These are phyloP conservation scores for Phytopythium ostracodes DNA, from an alignment of 352 stramenopile species.

Conservation along the genomic window DNA sequence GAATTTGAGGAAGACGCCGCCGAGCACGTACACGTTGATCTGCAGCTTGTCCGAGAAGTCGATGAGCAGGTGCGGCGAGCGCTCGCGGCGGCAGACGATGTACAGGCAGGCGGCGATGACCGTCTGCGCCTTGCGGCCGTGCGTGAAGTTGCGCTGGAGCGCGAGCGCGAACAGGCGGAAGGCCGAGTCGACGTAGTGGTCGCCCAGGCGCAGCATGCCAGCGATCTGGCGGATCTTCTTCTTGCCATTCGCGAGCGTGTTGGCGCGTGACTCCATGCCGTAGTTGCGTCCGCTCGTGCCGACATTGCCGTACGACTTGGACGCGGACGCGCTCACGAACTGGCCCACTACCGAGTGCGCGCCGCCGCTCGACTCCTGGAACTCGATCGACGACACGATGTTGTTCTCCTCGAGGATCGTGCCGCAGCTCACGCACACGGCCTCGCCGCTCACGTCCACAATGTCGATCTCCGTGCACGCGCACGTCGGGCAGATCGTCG, in stretches of 20 bases:
- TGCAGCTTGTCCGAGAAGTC: conserved; percentile 99
- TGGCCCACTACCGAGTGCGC: conserved; percentile 92
- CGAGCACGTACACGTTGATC: conserved; percentile 90
- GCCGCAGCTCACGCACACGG: conserved; percentile 84
- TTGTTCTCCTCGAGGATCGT: conserved; percentile 98
- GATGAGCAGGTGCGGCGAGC: conserved; percentile 98
- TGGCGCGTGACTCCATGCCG: conserved; percentile 92
- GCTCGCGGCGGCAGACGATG: conserved; percentile 97
- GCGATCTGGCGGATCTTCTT: conserved; percentile 93
- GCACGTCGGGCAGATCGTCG: conserved; percentile 92
- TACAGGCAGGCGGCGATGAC: conserved; percentile 98
- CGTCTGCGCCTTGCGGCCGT: conserved; percentile 93
- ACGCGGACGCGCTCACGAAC: conserved; percentile 91
- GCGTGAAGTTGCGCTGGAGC: conserved; percentile 96
- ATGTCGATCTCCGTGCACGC: conserved; percentile 94
- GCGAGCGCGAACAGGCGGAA: conserved; percentile 96
- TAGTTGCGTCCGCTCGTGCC: conserved; percentile 90
- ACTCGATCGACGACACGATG: conserved; percentile 97
- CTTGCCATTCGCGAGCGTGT: conserved; percentile 94
- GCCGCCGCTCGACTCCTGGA: conserved; percentile 92
- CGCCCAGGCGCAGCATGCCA: conserved; percentile 88
- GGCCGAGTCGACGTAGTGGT: conserved; percentile 96
- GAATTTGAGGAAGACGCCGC: conserved; percentile 88
- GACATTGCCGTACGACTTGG: conserved; percentile 90
- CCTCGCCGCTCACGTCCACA: conserved; percentile 87